These are phyloP conservation scores for Talaromyces marneffei DNA, from an alignment of 2,329 filamentous ascomycete genomes.

Conservation along the genomic window DNA sequence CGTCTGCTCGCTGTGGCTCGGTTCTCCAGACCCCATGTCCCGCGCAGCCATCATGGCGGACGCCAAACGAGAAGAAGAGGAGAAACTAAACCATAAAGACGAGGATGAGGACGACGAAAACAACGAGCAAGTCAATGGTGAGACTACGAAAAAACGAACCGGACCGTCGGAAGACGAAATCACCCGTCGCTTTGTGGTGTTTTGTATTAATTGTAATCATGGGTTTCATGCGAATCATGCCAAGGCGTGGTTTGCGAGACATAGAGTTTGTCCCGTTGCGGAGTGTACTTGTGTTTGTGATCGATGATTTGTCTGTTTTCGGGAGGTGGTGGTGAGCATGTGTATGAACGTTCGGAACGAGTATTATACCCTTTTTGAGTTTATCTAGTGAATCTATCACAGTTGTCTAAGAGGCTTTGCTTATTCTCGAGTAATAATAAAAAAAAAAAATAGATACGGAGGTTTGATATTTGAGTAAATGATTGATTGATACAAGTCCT, in stretches of 20 bases:
- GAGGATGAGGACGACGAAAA: not conserved
- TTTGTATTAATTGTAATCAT: slow-evolving; percentile 59
- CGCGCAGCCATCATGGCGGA: slow-evolving; percentile 33
- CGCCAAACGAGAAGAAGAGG: slow-evolving; percentile 19
- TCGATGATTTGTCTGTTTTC: slow-evolving; percentile 19
- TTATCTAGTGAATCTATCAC: not conserved
- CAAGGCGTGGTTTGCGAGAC: slow-evolving; percentile 51
- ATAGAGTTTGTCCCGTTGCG: slow-evolving; percentile 36
- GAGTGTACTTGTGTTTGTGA: slow-evolving; percentile 39
- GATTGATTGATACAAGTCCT: not conserved
- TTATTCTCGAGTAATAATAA: not conserved
- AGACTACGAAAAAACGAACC: slow-evolving; percentile 1
- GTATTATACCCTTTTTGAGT: slow-evolving; percentile 11
- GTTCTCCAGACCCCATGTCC: slow-evolving; percentile 51
- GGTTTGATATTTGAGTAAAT: not conserved
- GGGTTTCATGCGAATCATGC: slow-evolving; percentile 61
- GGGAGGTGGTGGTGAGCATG: not conserved
- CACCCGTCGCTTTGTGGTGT: slow-evolving; percentile 53
- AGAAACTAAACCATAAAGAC: not conserved
- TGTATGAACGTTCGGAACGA: slow-evolving; percentile 1
- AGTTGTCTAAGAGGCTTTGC: not conserved
- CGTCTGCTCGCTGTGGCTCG: slow-evolving; percentile 58
- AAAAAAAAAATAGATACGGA: not conserved
- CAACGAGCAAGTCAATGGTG: not conserved
- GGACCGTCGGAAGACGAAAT: slow-evolving; percentile 36